phyloP scores from a whole-genome alignment of 139 green algal genomes.

The Micractinium conductrix region DNA sequence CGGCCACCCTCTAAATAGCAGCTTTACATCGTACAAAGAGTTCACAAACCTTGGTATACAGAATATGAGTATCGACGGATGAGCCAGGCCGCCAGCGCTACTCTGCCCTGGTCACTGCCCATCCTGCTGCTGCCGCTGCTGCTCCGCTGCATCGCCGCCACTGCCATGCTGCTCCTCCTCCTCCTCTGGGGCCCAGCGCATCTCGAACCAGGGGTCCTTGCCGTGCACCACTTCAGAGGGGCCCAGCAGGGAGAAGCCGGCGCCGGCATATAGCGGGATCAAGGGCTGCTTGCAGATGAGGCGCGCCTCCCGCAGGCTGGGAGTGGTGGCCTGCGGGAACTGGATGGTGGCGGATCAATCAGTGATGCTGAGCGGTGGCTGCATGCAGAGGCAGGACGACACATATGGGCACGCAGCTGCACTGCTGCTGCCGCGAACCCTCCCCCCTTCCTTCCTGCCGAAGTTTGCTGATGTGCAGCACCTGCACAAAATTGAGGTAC shows the following conservation, averaged over 20 bases:
- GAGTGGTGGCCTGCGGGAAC: constrained; percentile 37
- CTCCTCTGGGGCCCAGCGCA: constrained; percentile 23
- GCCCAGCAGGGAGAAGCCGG: constrained; percentile 37
- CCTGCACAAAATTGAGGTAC: constrained; percentile 55
- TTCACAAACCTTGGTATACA: not conserved
- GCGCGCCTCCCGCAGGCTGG: constrained; percentile 41
- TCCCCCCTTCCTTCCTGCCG: no score
- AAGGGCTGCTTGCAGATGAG: constrained; percentile 72
- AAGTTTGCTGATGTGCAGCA: no score
- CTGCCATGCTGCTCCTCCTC: not conserved
- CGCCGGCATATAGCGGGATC: constrained; percentile 14
- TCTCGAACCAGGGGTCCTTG: constrained; percentile 65
- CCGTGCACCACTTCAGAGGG: constrained; percentile 65
- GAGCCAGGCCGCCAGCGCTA: not conserved
- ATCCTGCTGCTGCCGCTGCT: not conserved
- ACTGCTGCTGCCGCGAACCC: no score
- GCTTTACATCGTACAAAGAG: not conserved
- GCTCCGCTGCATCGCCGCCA: not conserved
- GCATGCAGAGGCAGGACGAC: no score
- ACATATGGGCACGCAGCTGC: no score
- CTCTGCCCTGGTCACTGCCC: not conserved
- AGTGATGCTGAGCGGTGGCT: no score
- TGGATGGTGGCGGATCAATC: no score
- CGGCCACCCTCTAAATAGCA: no score
- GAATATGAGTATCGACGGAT: not conserved